Percentiles rank a stretch among this genome's conserved stretches.
These are phyloP conservation scores for Fallopia convolvulus DNA, from an alignment of 148 eudicot species.

Conservation along the genomic window DNA sequence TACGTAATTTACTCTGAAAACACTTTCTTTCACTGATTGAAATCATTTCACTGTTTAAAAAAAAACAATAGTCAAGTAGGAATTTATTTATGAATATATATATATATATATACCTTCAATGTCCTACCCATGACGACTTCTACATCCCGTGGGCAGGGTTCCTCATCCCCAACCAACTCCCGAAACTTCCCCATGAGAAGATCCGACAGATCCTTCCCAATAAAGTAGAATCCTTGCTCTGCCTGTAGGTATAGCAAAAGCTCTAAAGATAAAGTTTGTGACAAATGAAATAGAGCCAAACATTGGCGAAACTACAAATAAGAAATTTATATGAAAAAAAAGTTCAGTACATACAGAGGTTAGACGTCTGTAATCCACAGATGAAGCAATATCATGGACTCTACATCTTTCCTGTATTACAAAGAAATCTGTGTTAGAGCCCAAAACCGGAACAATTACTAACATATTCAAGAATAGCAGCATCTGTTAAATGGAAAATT, in stretches of 20 bases:
- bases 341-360: constrained; percentile 49
- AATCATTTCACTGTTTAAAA: too few species aligned
- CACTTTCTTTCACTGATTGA: neutral
- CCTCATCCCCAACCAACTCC: constrained; percentile 46
- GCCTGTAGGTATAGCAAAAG: constrained; percentile 35
- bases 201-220: constrained; percentile 43
- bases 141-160: constrained; percentile 52
- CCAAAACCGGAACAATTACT: neutral
- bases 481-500: neutral
- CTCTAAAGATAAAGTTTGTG: neutral
- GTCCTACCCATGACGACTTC: constrained; percentile 98
- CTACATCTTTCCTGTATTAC: constrained; percentile 70
- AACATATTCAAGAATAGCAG: neutral
- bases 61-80: neutral
- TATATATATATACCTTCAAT: constrained; percentile 56
- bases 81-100: constrained; percentile 4
- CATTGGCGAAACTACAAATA: neutral
- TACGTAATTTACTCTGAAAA: neutral
- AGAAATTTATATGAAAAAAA: neutral
- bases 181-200: constrained; percentile 58
- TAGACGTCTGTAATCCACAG: constrained; percentile 74
- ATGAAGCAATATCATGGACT: constrained; percentile 74
- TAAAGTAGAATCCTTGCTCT: constrained; percentile 73
- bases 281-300: neutral
- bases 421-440: neutral